Conservation (phyloP, 2,329 filamentous ascomycete genomes). For the Xylaria multiplex region DNA sequence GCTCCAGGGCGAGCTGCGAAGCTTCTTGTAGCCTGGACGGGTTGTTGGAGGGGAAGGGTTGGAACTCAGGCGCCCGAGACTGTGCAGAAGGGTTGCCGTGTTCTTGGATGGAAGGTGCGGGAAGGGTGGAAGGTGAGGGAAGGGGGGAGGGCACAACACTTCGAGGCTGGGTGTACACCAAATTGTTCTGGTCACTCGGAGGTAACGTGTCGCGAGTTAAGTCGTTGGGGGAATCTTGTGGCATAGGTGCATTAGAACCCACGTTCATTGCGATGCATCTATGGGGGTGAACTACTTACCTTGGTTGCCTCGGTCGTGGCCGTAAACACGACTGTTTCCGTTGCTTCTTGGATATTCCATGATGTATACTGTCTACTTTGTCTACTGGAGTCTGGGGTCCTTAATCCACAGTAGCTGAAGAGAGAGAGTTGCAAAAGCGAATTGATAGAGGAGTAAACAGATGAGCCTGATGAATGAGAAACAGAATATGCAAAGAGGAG, state of each 20-base stretch:
- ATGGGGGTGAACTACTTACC: background rate
- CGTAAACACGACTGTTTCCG: background rate
- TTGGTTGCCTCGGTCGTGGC: background rate
- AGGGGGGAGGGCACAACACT: background rate
- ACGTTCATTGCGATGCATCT: background rate
- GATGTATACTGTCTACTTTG: background rate
- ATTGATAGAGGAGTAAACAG: too few species aligned
- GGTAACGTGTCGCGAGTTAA: background rate
- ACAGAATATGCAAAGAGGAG: too few species aligned
- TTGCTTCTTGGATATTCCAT: background rate
- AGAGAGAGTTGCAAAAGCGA: too few species aligned
- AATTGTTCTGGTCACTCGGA: background rate
- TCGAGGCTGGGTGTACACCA: background rate
- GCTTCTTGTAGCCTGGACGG: background rate
- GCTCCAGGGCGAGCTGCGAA: background rate
- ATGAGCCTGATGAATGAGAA: too few species aligned
- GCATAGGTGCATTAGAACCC: background rate
- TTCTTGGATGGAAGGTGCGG: background rate
- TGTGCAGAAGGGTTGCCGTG: background rate
- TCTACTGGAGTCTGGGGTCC: background rate
- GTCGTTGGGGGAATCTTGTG: background rate
- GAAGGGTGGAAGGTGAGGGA: background rate
- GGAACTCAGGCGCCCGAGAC: too few species aligned
- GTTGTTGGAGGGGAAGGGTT: background rate
- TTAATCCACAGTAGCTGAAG: too few species aligned